These are phyloP conservation scores for Reticulascus tulasneorum DNA, from an alignment of 2,329 filamentous ascomycete species.

Conservation along the genomic window DNA sequence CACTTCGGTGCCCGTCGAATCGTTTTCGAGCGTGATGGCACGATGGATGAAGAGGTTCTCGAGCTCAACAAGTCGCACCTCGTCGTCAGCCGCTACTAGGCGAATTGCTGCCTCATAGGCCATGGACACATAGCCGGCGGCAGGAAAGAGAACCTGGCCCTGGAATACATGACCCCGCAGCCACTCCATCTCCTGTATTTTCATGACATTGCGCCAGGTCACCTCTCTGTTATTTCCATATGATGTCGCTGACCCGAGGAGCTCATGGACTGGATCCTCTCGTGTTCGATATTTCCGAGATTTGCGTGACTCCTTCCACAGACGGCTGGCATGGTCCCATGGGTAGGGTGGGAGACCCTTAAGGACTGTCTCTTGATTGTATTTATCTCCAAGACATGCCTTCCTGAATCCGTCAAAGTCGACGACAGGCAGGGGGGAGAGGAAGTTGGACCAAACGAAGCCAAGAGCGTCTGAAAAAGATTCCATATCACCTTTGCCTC, in stretches of 20 bases:
- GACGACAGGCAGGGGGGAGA: too few species aligned
- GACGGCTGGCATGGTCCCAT: constrained; percentile 32
- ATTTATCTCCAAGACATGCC: too few species aligned
- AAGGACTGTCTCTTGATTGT: constrained; percentile 11
- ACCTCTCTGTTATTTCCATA: too few species aligned
- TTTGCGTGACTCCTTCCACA: constrained; percentile 22
- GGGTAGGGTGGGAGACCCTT: constrained; percentile 30
- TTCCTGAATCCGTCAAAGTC: too few species aligned
- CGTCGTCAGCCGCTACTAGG: constrained; percentile 9
- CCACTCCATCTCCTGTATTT: constrained; percentile 23
- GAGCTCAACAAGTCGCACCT: constrained; percentile 15
- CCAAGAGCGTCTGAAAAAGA: constrained; percentile 12
- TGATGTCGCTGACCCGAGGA: too few species aligned
- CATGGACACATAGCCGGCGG: constrained; percentile 31
- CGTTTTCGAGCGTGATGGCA: constrained; percentile 19
- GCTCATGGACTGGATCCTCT: constrained; percentile 27
- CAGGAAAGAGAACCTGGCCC: constrained; percentile 27
- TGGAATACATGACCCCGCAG: constrained; percentile 21
- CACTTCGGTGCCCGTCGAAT: constrained; percentile 6
- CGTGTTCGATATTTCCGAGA: constrained; percentile 20
- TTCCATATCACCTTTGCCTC: constrained; percentile 16
- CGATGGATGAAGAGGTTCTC: constrained; percentile 24
- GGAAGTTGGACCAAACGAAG: constrained; percentile 18
- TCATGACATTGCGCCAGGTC: constrained; percentile 14
- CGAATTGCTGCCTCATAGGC: constrained; percentile 18